phyloP scores from a whole-genome alignment of 2,329 filamentous ascomycete genomes.

The Beauveria rudraprayagi region DNA sequence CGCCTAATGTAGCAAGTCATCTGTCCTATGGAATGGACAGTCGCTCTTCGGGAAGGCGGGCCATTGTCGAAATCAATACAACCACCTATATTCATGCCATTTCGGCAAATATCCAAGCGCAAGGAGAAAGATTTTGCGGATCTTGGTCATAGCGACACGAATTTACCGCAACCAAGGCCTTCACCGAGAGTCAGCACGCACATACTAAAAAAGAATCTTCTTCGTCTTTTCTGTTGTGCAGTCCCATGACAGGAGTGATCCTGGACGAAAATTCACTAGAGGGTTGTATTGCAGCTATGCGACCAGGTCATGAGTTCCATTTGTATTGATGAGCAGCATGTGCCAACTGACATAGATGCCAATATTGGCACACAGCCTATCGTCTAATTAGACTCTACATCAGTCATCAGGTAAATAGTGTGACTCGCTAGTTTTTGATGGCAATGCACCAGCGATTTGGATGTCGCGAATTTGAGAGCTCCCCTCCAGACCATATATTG shows the following conservation, averaged over 20 bases:
- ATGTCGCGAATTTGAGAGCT: too few species aligned
- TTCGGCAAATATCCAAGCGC: background rate
- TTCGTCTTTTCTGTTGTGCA: background rate
- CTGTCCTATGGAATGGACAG: background rate
- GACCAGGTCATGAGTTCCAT: background rate
- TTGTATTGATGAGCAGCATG: background rate
- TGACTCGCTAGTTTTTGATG: too few species aligned
- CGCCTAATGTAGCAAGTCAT: background rate
- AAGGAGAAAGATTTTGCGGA: too few species aligned
- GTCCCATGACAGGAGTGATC: background rate
- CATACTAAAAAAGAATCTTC: too few species aligned
- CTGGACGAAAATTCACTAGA: background rate
- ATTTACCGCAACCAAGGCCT: background rate
- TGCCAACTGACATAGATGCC: background rate
- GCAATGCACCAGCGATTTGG: too few species aligned
- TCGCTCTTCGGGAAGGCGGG: background rate
- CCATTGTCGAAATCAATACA: background rate
- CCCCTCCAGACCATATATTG: too few species aligned
- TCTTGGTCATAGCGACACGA: background rate
- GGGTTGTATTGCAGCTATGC: background rate
- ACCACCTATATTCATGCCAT: background rate
- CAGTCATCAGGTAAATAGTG: background rate
- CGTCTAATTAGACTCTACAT: background rate
- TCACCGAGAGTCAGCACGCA: background rate
- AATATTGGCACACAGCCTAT: background rate